Base-by-base conservation (phyloP, 805 yeast genomes). In the Teunomyces gatunensis region DNA sequence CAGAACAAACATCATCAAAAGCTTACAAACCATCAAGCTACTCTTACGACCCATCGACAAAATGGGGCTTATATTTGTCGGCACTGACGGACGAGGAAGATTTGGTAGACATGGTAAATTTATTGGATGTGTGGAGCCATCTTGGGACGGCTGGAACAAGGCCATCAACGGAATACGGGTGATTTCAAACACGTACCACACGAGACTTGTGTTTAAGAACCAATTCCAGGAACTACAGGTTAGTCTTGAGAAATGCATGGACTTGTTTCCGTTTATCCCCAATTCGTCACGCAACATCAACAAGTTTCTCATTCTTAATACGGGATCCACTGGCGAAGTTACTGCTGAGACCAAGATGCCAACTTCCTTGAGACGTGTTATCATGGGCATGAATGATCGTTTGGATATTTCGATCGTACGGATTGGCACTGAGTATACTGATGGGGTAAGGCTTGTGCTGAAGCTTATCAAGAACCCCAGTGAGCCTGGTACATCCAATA, bases 141-240 rank as follows among this genome's bases (percentile, higher is more conserved):
- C 53, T 3, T 80, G 83, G 83, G 61, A 65, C 10, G 81, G 80
- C 1, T 78, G 83, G 80, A 65, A 65, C 29, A 71, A 69, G 3
- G 54, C 78, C 18, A 54, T 77, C 20, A 60, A 64, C n/a, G 72
- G 65, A 7, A 48, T 78, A 6, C 55, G 63, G 33, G 64, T 72
- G 10, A 54, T 53, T 21, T 46, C 61, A 15, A 59, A 59, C 47
- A 17, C 51, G 3, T 52, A 49, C 39, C 40, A 32, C 9, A 7
- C 49, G 44, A 17, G 36, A 32, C 11, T 54, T 3, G 44, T 56
- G 2, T 54, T 59, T 36, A 35, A 41, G 15, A 54, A 49, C 42
- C 56, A 54, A 9, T 50, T 52, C 32, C 57, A 61, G 30, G 71
- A 67, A 49, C 43, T 67, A 15, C 46, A 47, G 13, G 43, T 60